Base-by-base conservation (phyloP, 805 yeast species). In the Saccharomycopsis sp. region DNA sequence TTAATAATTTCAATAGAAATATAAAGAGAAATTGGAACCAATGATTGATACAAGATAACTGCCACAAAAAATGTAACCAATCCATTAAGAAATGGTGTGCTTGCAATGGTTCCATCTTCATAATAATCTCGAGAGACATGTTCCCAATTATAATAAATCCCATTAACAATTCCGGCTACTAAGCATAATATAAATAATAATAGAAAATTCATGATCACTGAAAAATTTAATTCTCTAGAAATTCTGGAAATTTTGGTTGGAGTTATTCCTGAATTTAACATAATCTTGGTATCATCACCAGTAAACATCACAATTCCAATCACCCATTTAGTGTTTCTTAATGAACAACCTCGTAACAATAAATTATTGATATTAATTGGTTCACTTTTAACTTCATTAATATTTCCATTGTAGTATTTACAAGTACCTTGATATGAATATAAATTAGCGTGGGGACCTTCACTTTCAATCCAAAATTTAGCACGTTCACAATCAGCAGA, bases 261-360 rank as follows among this genome's bases (percentile, higher is more conserved):
- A 1, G 93, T 85, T 16, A 73, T 66, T 58, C 93, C 93, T 2
- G 90, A 71, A 60, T 85, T 85, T 50, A 84, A 64, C 87, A 84
- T 83, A 56, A 84, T 83, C 56, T 85, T 85, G 2, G 94, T 75
- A 52, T 85, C 93, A 38, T 70, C 70, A 57, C 94, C 94, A 3
- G 93, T 84, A 62, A 80, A 84, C 2, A 75, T 67, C 14, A 83
- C 93, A 22, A 84, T 56, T 45, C 93, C 93, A 58, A 84, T 71
- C 20, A 75, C 87, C 93, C 93, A 85, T 60, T 80, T 81, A 1
- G 93, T 84, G 57, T 85, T 85, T 64, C 93, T 72, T 44, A 85
- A 64, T n/a, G 75, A 69, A 55, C 86, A 82, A 21, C 94, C 94
- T 65, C 94, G 74, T 33, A 85, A 62, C 34, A 85, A 62, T 59